Evolutionary conservation across 2,329 filamentous ascomycete species (phyloP).

Genomic region (Calonectria pteridis): DNA sequence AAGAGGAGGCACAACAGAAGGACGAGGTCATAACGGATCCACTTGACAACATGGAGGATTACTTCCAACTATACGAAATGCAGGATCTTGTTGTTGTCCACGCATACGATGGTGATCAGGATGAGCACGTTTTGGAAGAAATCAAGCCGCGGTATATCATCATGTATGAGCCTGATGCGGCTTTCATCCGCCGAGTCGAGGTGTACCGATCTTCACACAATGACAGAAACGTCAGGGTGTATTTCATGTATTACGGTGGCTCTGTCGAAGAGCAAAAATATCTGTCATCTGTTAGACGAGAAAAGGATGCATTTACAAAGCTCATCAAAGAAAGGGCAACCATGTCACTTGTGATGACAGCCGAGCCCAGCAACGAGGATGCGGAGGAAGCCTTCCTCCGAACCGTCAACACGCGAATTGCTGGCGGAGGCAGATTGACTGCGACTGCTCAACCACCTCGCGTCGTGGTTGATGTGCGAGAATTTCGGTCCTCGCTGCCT

Average conservation of each 20-base stretch:
- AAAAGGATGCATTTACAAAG: constrained; percentile 96
- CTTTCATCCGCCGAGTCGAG: constrained; percentile 94
- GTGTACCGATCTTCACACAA: constrained; percentile 96
- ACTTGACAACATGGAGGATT: constrained; percentile 91
- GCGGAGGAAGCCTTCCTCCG: constrained; percentile 93
- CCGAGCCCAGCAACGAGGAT: constrained; percentile 78
- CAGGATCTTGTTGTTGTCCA: constrained; percentile 89
- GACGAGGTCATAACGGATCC: constrained; percentile 81
- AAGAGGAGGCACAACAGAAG: constrained; percentile 81
- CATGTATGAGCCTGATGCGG: constrained; percentile 97
- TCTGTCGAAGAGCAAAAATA: constrained; percentile 97
- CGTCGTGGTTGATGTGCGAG: constrained; percentile 94
- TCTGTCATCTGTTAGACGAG: constrained; percentile 87
- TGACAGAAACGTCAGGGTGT: constrained; percentile 89
- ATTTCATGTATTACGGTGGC: constrained; percentile 95
- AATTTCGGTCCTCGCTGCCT: constrained; percentile 93
- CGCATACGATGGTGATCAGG: constrained; percentile 94
- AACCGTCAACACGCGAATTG: constrained; percentile 96
- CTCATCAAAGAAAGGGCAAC: constrained; percentile 93
- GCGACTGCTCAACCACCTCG: constrained; percentile 90
- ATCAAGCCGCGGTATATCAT: constrained; percentile 93
- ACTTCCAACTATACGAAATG: constrained; percentile 92
- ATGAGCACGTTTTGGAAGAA: constrained; percentile 97
- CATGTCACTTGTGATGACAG: constrained; percentile 90
- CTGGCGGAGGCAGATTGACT: constrained; percentile 85